Conservation (phyloP, 1,284 basidiomycete species). For the Naganishia sp. region DNA sequence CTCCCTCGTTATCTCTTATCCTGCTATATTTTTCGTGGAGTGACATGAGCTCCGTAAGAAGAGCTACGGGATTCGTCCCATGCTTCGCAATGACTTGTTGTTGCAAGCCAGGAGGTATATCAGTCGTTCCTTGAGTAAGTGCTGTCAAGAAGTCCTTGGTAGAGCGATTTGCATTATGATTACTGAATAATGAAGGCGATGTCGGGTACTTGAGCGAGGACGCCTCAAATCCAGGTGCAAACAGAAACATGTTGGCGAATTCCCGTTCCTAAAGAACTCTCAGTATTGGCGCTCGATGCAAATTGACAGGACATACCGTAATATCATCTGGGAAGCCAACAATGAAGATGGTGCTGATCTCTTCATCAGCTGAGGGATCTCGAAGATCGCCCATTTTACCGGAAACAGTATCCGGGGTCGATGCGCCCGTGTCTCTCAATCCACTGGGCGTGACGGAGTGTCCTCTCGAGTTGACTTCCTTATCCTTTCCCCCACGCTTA, state of each 20-base stretch:
- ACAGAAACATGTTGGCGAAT: constrained; percentile 99
- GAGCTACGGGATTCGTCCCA: constrained; percentile 21
- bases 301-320: constrained; percentile 65
- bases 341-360: constrained; percentile 97
- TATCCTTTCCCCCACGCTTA: constrained; percentile 14
- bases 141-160: constrained; percentile 25
- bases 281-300: neutral
- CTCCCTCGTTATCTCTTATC: constrained; percentile 9
- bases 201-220: constrained; percentile 94
- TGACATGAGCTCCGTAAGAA: constrained; percentile 17
- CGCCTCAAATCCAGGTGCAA: constrained; percentile 92
- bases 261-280: constrained; percentile 78
- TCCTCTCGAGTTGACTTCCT: constrained; percentile 13
- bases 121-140: constrained; percentile 23
- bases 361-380: constrained; percentile 45
- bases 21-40: constrained; percentile 24
- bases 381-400: constrained; percentile 13
- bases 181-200: constrained; percentile 47
- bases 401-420: constrained; percentile 3
- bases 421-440: constrained; percentile 5
- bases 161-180: constrained; percentile 15
- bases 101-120: constrained; percentile 30
- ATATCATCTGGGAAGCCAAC: constrained; percentile 99
- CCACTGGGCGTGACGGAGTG: constrained; percentile 23
- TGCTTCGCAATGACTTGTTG: constrained; percentile 31